A percentile compares a stretch with the other conserved stretches of the same genome.
Evolutionary conservation across 2,329 filamentous ascomycete species (phyloP).

Genomic region (Paecilomyces niveus): DNA sequence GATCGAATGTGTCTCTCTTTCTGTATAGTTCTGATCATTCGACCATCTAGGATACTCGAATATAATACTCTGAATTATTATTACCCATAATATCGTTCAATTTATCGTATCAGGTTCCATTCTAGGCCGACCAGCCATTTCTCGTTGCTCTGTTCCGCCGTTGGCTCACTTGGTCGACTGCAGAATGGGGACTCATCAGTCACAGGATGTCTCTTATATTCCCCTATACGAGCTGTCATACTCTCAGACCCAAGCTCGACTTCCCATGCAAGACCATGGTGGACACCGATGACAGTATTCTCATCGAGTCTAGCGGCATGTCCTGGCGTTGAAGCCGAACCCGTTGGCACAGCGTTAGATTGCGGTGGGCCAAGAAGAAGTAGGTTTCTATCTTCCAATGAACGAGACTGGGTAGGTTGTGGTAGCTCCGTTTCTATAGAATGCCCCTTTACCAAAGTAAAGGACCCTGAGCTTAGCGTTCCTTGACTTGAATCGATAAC

Average conservation of each 20-base stretch:
- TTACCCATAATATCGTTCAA: neutral
- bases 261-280: conserved; percentile 28
- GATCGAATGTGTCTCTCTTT: neutral
- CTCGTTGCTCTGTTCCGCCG: conserved; percentile 2
- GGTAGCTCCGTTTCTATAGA: neutral
- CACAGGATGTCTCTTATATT: neutral
- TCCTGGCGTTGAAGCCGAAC: neutral
- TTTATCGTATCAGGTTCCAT: conserved; percentile 26
- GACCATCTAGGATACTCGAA: neutral
- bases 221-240: neutral
- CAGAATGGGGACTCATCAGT: neutral
- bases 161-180: neutral
- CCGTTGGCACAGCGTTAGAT: neutral
- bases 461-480: conserved; percentile 4
- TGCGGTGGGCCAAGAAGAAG: conserved; percentile 19
- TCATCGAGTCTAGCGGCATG: conserved; percentile 4
- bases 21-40: neutral
- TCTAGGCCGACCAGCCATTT: conserved; percentile 32
- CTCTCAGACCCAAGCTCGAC: conserved; percentile 16
- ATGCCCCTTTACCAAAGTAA: conserved; percentile 1
- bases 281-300: conserved; percentile 23
- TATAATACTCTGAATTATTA: neutral
- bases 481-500: conserved; percentile 1
- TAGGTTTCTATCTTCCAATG: conserved; percentile 10
- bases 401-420: neutral